Conservation (phyloP, 2,329 filamentous ascomycete genomes). For the Myriosclerotinia duriaeana region DNA sequence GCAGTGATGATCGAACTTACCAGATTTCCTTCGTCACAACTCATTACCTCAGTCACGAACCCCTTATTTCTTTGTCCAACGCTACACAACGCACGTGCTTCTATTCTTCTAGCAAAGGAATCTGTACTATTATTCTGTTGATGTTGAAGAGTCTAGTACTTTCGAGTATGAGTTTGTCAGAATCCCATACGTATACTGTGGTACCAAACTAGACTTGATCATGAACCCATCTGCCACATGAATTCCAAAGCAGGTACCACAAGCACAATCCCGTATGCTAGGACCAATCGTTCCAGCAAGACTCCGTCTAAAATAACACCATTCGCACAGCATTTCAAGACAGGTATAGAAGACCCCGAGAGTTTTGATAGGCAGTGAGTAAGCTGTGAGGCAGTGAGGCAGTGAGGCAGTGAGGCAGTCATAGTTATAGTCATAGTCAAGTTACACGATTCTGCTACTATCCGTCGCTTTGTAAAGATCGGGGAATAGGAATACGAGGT, state of each 20-base stretch:
- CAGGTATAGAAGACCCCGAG: no score
- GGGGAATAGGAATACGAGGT: not conserved
- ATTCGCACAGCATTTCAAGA: not conserved
- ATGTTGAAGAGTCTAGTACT: no score
- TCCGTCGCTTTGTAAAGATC: not conserved
- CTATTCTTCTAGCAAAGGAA: no score
- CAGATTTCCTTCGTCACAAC: not conserved
- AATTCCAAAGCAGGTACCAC: not conserved
- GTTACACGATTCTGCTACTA: not conserved
- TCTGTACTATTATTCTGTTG: not conserved
- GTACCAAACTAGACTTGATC: not conserved
- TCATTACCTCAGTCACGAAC: not conserved
- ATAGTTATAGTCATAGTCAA: no score
- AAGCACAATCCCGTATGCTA: not conserved
- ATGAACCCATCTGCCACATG: not conserved
- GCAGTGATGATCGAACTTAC: not conserved
- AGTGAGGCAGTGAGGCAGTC: no score
- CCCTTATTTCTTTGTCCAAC: constrained; percentile 3
- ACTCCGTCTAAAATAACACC: not conserved
- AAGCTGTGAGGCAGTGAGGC: not conserved
- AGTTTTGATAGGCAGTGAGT: not conserved
- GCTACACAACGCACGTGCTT: constrained; percentile 2
- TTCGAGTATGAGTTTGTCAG: no score
- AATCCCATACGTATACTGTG: no score
- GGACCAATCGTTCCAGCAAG: not conserved